A percentile compares a stretch with the other conserved stretches of the same genome.
Conservation (phyloP, 164 flowering plant species). For the Chloranthus sessilifolius region DNA sequence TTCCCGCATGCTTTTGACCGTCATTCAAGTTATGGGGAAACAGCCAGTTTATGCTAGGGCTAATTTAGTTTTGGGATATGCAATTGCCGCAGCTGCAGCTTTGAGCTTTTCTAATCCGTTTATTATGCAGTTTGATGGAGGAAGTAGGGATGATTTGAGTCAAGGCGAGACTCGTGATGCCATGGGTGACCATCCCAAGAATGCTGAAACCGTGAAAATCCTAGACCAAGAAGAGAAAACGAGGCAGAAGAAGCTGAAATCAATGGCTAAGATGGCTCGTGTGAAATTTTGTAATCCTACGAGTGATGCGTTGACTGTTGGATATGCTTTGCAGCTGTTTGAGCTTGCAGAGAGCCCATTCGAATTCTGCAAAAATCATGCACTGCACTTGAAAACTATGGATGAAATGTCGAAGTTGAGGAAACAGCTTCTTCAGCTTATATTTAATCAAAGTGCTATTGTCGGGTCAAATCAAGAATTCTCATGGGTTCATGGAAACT, state of each 20-base stretch:
- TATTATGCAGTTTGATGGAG: conserved; percentile 42
- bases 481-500: conserved; percentile 62
- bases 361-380: conserved; percentile 59
- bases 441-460: conserved; percentile 36
- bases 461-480: conserved; percentile 35
- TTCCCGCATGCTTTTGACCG: conserved; percentile 91
- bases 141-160: conserved; percentile 21
- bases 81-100: conserved; percentile 84
- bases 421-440: conserved; percentile 72
- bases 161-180: conserved; percentile 20
- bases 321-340: conserved; percentile 77
- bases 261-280: conserved; percentile 46
- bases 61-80: conserved; percentile 70
- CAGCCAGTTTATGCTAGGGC: conserved; percentile 36
- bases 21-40: conserved; percentile 55
- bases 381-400: conserved; percentile 75
- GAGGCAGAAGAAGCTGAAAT: conserved; percentile 55
- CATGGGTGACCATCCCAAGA: neutral
- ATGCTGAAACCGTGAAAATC: conserved; percentile 12
- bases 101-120: conserved; percentile 83
- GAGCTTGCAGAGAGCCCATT: conserved; percentile 48
- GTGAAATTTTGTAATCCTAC: conserved; percentile 61
- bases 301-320: conserved; percentile 79
- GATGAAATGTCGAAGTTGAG: conserved; percentile 95
- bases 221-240: conserved; percentile 37